Evolutionary conservation across 1,284 basidiomycete genomes (phyloP).

Genomic region (Puccinia sorghi): DNA sequence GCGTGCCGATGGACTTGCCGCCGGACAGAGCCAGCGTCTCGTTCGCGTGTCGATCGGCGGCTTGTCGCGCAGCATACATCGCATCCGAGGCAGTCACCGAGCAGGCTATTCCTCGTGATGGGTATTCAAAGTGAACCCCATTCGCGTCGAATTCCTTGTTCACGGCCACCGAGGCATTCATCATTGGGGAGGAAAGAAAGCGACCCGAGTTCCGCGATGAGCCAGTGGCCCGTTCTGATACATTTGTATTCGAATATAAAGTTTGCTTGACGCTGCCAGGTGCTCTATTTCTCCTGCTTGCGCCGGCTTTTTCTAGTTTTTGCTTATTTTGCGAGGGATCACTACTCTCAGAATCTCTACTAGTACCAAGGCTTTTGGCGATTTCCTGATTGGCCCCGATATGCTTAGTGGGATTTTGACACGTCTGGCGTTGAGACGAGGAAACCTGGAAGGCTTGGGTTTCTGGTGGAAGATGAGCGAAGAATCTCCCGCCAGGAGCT

Average conservation of each 20-base stretch:
- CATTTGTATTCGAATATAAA: background rate
- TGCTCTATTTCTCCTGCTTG: too few species aligned
- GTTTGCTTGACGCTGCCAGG: background rate
- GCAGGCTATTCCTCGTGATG: slow-evolving; percentile 7
- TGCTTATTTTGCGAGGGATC: background rate
- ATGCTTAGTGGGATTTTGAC: background rate
- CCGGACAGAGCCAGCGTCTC: background rate
- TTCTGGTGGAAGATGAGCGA: background rate
- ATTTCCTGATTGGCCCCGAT: background rate
- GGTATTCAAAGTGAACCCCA: slow-evolving; percentile 1
- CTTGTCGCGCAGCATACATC: slow-evolving; percentile 34
- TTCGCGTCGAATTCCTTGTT: slow-evolving; percentile 30
- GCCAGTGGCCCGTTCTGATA: background rate
- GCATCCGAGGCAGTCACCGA: slow-evolving; percentile 46
- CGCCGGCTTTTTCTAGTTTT: background rate
- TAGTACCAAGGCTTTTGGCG: background rate
- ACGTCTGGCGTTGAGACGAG: background rate
- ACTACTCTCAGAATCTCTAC: background rate
- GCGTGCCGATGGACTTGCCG: background rate
- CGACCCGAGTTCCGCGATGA: background rate
- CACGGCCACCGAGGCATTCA: slow-evolving; percentile 27
- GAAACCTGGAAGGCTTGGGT: background rate
- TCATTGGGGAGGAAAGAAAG: slow-evolving; percentile 11
- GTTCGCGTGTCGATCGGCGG: background rate
- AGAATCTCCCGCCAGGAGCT: background rate